Conservation (phyloP, 225 moss, liverwort and hornwort species). For the Neckera pumila region DNA sequence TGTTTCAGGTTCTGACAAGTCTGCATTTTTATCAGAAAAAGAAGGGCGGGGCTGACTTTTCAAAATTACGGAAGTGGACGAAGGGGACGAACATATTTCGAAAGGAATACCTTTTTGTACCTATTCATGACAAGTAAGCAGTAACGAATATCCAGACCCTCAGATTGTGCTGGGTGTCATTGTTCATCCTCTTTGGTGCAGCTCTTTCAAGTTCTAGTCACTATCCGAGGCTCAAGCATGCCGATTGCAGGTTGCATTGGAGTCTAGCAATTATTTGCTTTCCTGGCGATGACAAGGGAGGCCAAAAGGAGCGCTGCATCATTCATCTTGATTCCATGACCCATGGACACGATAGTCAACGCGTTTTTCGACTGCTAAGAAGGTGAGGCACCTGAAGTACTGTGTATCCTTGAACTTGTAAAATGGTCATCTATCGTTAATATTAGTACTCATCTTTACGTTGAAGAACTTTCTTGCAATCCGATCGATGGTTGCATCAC, state of each 20-base stretch:
- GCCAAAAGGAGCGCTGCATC: constrained; percentile 47
- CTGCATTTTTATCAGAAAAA: constrained; percentile 23
- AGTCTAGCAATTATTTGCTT: constrained; percentile 85
- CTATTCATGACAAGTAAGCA: constrained; percentile 92
- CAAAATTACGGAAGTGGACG: constrained; percentile 90
- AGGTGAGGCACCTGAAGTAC: constrained; percentile 21
- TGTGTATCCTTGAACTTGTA: neutral
- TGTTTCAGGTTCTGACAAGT: neutral
- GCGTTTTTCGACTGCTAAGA: constrained; percentile 59
- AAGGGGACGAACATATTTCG: constrained; percentile 81
- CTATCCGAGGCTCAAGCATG: neutral
- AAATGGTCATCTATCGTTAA: neutral
- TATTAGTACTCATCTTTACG: neutral
- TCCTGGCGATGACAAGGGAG: constrained; percentile 33
- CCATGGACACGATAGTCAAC: constrained; percentile 75
- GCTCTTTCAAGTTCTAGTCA: neutral
- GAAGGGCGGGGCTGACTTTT: constrained; percentile 56
- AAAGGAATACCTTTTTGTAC: constrained; percentile 81
- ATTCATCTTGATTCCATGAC: constrained; percentile 90
- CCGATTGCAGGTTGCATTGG: constrained; percentile 74
- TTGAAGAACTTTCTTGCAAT: neutral
- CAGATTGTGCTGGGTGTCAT: neutral
- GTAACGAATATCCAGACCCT: neutral
- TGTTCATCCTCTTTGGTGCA: neutral
- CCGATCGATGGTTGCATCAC: neutral